Evolutionary conservation across 352 stramenopile genomes (phyloP).

Genomic region (Phytophthora cactorum): DNA sequence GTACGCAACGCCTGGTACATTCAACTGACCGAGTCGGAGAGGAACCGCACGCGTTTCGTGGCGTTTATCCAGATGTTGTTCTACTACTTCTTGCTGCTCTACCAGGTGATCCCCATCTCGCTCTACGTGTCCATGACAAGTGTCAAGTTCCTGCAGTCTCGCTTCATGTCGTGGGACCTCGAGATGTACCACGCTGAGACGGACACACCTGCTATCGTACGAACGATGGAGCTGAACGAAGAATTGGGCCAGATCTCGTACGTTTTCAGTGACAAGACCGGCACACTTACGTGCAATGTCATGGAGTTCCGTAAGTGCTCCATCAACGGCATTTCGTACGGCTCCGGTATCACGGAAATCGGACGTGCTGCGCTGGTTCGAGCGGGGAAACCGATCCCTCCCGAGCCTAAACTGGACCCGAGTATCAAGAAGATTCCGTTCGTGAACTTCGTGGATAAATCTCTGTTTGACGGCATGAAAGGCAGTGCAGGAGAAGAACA

Average conservation of each 20-base stretch:
- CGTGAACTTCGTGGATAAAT: conserved; percentile 81
- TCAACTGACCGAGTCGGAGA: conserved; percentile 42
- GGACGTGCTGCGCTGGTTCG: conserved; percentile 64
- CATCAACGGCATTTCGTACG: conserved; percentile 92
- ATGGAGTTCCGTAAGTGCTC: conserved; percentile 96
- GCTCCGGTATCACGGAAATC: conserved; percentile 86
- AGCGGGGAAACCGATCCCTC: conserved; percentile 64
- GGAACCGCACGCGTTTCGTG: conserved; percentile 49
- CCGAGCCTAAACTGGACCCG: conserved; percentile 67
- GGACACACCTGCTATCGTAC: conserved; percentile 86
- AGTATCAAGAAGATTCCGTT: conserved; percentile 64
- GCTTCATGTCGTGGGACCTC: conserved; percentile 88
- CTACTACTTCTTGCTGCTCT: conserved; percentile 92
- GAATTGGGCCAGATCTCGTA: conserved; percentile 92
- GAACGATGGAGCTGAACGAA: conserved; percentile 92
- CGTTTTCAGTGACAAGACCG: conserved; percentile 93
- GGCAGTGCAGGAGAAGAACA: conserved; percentile 48
- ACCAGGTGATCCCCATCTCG: conserved; percentile 93
- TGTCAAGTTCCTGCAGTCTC: conserved; percentile 89
- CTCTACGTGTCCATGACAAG: conserved; percentile 94
- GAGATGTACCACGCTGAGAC: conserved; percentile 93
- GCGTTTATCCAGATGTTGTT: conserved; percentile 91
- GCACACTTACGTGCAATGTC: conserved; percentile 93
- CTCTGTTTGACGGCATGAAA: conserved; percentile 69
- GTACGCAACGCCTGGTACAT: conserved; percentile 82